Base-by-base conservation (phyloP, 495 filamentous ascomycete genomes). In the Trichoderma reesei region DNA sequence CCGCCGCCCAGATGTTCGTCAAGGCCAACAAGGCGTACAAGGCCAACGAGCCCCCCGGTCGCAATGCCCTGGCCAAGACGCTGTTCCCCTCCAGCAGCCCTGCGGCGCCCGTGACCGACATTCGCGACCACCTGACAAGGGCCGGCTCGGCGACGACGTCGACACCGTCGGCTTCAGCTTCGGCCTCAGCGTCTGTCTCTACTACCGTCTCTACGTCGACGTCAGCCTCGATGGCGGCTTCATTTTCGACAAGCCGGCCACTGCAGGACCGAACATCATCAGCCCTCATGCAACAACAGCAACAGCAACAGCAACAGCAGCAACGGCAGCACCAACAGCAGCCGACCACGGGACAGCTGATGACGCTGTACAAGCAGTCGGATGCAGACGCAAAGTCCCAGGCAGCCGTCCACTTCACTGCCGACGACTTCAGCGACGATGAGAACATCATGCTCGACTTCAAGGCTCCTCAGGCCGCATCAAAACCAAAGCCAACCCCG, bases 391-490 rank as follows among this genome's bases (percentile, higher is more conserved):
- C 61, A n/a, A 65, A 64, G 46, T 73, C 66, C 18, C 48, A 65
- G 31, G 33, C 65, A 33, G 37, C 69, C 36, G 78, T 86, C 14
- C 79, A 79, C 64, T 81, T 85, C 67, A 78, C 79, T 62, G 84
- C 86, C 60, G 80, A 85, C 62, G 88, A 90, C 65, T 89, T 90
- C 69, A 86, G 86, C 67, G 84, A 88, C 65, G 87, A 90, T 65
- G 74, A 80, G 3, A 83, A 87, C 38, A 73, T 89, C 9, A 83
- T 90, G 56, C 69, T 88, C 16, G 85, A 89, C 64, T 82, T 83
- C 63, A 71, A 77, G 16, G 79, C 80, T 44, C 80, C 82, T 0
- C 66, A 71, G 39, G 71, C 77, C 20, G 64, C 68, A 26, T 61
- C 68, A 41, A 54, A 42, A 39, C 38, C 38, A 39, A 39, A 39